Evolutionary conservation across 495 filamentous ascomycete species (phyloP).

Genomic region (Talaromyces nanjingensis): DNA sequence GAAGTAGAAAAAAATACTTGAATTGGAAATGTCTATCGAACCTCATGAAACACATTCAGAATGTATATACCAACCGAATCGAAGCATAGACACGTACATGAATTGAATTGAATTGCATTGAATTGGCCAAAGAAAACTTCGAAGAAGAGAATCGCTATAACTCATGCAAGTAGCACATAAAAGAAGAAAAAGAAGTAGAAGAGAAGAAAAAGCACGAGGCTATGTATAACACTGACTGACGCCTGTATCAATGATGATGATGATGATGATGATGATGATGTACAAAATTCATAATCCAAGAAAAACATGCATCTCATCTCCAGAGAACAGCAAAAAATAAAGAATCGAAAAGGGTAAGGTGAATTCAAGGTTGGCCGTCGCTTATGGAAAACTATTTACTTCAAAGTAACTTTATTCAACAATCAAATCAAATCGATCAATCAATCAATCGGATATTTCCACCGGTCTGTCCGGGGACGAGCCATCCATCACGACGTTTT

Average conservation of each 20-base stretch:
- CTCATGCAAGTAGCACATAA: neutral
- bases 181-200: neutral
- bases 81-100: neutral
- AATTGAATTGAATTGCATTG: neutral
- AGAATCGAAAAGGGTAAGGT: neutral
- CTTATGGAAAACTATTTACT: neutral
- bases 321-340: neutral
- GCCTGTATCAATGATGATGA: neutral
- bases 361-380: neutral
- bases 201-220: neutral
- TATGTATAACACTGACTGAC: neutral
- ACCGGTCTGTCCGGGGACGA: conserved; percentile 22
- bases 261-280: neutral
- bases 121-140: neutral
- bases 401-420: neutral
- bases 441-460: conserved; percentile 25
- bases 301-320: too few species aligned
- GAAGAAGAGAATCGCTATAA: neutral
- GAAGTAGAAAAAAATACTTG: neutral
- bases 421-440: neutral
- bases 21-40: neutral
- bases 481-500: conserved; percentile 8
- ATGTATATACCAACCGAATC: neutral
- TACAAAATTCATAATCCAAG: neutral
- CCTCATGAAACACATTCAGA: too few species aligned